Evolutionary conservation across 306 rosid genomes (phyloP).

Genomic region (Hippophae gyantsensis): DNA sequence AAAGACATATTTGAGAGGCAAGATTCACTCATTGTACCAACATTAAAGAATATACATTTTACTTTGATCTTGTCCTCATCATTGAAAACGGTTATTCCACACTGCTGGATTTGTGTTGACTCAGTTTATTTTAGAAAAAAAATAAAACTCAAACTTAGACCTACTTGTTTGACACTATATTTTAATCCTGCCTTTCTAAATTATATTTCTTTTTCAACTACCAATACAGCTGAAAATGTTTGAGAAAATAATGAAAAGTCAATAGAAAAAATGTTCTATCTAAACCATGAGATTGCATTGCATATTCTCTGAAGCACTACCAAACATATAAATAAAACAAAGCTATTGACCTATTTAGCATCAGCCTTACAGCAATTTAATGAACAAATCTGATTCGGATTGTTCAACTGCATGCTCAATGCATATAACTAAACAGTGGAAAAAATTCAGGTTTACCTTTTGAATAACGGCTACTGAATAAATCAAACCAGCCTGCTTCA

Average conservation of each 20-base stretch:
- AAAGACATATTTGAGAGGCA: slow-evolving; percentile 18
- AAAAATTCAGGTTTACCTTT: slow-evolving; percentile 42
- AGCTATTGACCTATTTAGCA: no score
- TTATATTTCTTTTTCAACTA: no score
- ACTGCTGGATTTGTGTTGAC: background rate
- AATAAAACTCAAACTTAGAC: background rate
- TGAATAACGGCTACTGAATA: slow-evolving; percentile 85
- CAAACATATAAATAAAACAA: no score
- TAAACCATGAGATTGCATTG: no score
- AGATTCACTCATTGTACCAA: background rate
- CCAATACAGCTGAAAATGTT: no score
- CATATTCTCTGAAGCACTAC: no score
- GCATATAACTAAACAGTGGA: background rate
- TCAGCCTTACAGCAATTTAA: no score
- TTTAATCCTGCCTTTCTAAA: no score
- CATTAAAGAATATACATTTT: background rate
- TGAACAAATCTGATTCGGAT: background rate
- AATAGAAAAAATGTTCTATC: no score
- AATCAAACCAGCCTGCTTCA: slow-evolving; percentile 95
- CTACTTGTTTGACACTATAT: background rate
- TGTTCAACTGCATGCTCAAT: background rate
- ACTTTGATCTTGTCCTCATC: background rate
- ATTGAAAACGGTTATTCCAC: background rate
- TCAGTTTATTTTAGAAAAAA: background rate
- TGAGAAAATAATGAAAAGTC: no score